Base-by-base conservation (phyloP, 495 filamentous ascomycete species). In the Chaetomium tenue region DNA sequence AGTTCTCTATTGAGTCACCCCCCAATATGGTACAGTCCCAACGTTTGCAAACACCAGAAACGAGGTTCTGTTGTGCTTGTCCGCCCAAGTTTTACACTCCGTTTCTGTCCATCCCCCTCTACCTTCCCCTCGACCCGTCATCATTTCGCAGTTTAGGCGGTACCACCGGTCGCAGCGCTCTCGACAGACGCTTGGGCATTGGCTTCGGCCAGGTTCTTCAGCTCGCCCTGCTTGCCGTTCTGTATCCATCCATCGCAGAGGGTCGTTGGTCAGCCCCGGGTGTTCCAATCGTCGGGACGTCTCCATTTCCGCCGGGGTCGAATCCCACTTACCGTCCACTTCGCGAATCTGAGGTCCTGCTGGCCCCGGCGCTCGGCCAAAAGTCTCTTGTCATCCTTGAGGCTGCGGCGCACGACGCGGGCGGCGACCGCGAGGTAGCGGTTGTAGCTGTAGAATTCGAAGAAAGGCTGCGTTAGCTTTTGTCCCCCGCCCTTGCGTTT, bases 211-310 rank as follows among this genome's bases (percentile, higher is more conserved):
- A 97, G 76, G 72, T 80, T 86, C 82, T 88, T 89, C 74, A 82
- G 76, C 26, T 97, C 93, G 78, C 92, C 89, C 82, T 96, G 92
- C 86, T 97, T 98, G 82, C 94, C 95, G 81, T 91, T 89, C 94
- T 98, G 75, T 78, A 65, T 63, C 20, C 18, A 18, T 1, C 37
- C 0, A 18, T 22, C 28, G 28, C 28, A 30, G 28, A 30, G 28
- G 28, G 33, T 25, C 61, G 62, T 68, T 66, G 44, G 59, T 80
- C 64, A 73, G 73, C 60, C 50, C 30, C 1, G 15, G 15, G 30
- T 18, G 25, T 66, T 48, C 53, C 28, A 60, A 56, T 18, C 28
- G 30, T 30, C 44, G 18, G 30, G 6, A 20, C 28, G 40, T 11
- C 25, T 28, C 12, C 33, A 12, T 28, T 42, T 11, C 18, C 7